Conservation (phyloP, 2,329 filamentous ascomycete species). For the Beauveria sp. region DNA sequence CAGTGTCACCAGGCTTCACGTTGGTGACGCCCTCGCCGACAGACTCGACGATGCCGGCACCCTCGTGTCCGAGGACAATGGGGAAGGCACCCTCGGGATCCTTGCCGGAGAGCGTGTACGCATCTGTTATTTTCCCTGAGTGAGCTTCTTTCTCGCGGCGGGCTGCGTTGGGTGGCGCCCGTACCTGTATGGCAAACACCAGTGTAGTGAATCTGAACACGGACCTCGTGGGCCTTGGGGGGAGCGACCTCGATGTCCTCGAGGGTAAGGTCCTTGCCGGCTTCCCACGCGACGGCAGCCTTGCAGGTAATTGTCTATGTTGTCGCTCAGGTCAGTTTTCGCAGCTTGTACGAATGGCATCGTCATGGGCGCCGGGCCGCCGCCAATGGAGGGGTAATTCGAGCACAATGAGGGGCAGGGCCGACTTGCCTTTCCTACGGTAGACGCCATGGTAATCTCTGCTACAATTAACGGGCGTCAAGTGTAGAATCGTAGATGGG, state of each 20-base stretch:
- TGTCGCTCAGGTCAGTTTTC: neutral
- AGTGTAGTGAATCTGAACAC: slow-evolving; percentile 94
- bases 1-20: slow-evolving; percentile 89
- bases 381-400: slow-evolving; percentile 17
- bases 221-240: slow-evolving; percentile 87
- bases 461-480: neutral
- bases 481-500: neutral
- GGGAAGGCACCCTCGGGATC: slow-evolving; percentile 94
- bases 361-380: slow-evolving; percentile 1
- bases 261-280: slow-evolving; percentile 78
- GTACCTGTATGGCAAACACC: slow-evolving; percentile 96
- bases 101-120: slow-evolving; percentile 92
- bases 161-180: slow-evolving; percentile 8
- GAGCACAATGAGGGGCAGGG: neutral
- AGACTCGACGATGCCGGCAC: slow-evolving; percentile 86
- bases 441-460: slow-evolving; percentile 37
- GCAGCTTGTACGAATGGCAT: neutral
- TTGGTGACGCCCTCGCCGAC: slow-evolving; percentile 91
- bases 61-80: slow-evolving; percentile 82
- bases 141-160: neutral
- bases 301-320: slow-evolving; percentile 86
- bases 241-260: slow-evolving; percentile 90
- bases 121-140: slow-evolving; percentile 47
- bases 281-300: slow-evolving; percentile 96
- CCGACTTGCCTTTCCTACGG: slow-evolving; percentile 43